Percentiles rank a stretch among this genome's conserved stretches.
These are phyloP conservation scores for Candida buenavistaensis DNA, from an alignment of 1,139 yeast genomes.

Conservation along the genomic window DNA sequence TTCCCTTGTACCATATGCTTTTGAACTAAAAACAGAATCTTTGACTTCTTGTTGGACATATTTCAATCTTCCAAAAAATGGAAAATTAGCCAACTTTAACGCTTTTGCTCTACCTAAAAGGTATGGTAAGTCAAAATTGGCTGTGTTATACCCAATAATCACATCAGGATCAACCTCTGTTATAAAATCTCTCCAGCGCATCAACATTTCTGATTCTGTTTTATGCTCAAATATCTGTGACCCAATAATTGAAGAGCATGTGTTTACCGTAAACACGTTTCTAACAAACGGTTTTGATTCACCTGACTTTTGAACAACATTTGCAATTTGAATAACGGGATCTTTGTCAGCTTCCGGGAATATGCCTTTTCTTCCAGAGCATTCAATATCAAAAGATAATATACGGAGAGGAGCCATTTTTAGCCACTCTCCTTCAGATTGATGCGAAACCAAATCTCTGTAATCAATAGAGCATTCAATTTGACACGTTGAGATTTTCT, in stretches of 20 bases:
- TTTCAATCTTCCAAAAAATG: constrained; percentile 80
- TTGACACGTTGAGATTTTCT: constrained; percentile 74
- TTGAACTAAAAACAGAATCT: constrained; percentile 84
- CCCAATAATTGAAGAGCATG: constrained; percentile 93
- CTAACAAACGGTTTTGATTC: constrained; percentile 82
- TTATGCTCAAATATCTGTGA: constrained; percentile 80
- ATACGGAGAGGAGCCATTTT: constrained; percentile 93
- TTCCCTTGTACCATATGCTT: constrained; percentile 96
- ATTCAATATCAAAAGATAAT: constrained; percentile 93
- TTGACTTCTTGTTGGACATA: constrained; percentile 72
- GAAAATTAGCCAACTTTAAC: constrained; percentile 64
- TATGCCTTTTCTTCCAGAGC: constrained; percentile 96
- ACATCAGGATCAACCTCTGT: constrained; percentile 91
- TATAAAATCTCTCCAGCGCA: constrained; percentile 83
- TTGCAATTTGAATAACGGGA: constrained; percentile 95
- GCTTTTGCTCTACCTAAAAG: constrained; percentile 84
- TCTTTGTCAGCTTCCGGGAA: constrained; percentile 95
- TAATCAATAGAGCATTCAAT: constrained; percentile 75
- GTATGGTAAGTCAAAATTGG: constrained; percentile 95
- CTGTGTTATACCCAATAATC: constrained; percentile 91
- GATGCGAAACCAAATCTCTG: constrained; percentile 69
- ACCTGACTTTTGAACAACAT: constrained; percentile 84
- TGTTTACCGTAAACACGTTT: constrained; percentile 89
- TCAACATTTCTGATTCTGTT: constrained; percentile 78
- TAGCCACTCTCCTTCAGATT: constrained; percentile 92